Evolutionary conservation across 495 filamentous ascomycete genomes (phyloP).

Genomic region (Clavariopsis aquatica): DNA sequence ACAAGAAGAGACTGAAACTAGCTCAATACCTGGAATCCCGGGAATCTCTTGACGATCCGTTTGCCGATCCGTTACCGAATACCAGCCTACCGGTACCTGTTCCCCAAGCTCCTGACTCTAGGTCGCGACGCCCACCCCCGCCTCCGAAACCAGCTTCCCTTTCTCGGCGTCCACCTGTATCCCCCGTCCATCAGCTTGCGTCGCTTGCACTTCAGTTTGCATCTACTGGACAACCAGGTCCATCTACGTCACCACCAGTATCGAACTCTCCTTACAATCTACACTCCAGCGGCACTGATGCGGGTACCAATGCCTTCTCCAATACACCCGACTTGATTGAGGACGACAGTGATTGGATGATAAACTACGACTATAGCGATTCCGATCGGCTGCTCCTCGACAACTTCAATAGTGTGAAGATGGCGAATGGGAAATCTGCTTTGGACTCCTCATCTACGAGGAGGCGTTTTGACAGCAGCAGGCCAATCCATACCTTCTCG

Average conservation of each 20-base stretch:
- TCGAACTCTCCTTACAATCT: not conserved
- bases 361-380: conserved; percentile 1
- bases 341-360: conserved; percentile 18
- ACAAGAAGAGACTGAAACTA: conserved; percentile 26
- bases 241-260: not conserved
- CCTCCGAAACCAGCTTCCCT: not conserved
- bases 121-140: not conserved
- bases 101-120: not conserved
- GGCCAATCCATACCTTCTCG: conserved; percentile 24
- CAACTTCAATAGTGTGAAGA: not conserved
- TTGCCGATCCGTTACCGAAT: conserved; percentile 1
- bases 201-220: not conserved
- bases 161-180: not conserved
- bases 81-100: not conserved
- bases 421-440: not conserved
- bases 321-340: not conserved
- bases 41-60: conserved; percentile 9
- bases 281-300: conserved; percentile 1
- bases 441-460: not conserved
- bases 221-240: not conserved
- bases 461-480: conserved; percentile 24
- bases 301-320: not conserved
- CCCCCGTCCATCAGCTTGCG: not conserved
- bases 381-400: conserved; percentile 8
- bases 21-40: conserved; percentile 13